Conservation (phyloP, 1,284 basidiomycete species). For the Athelia sp. region DNA sequence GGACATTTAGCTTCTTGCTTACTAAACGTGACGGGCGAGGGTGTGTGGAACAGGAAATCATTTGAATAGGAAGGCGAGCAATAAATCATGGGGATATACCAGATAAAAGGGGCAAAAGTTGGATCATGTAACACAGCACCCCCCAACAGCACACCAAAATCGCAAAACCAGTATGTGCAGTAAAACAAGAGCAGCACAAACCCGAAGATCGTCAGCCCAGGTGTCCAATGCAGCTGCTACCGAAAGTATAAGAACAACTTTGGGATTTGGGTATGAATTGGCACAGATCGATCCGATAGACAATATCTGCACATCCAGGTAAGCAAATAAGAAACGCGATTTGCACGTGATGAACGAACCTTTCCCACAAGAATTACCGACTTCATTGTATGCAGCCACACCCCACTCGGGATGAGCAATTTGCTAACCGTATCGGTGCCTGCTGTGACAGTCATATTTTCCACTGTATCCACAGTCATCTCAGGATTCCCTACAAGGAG, state of each 20-base stretch:
- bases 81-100: too few relatives aligned
- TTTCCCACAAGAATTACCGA: constrained; percentile 41
- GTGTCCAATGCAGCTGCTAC: constrained; percentile 41
- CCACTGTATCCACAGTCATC: not conserved
- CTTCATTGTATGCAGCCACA: constrained; percentile 28
- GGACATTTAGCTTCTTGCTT: too few relatives aligned
- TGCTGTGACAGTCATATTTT: constrained; percentile 1
- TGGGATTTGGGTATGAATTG: constrained; percentile 10
- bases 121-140: not conserved
- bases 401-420: constrained; percentile 9
- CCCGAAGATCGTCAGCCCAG: constrained; percentile 33
- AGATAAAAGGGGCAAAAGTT: too few relatives aligned
- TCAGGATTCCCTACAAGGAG: not conserved
- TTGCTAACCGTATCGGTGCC: constrained; percentile 3
- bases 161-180: not conserved
- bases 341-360: constrained; percentile 28
- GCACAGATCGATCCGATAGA: constrained; percentile 30
- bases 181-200: constrained; percentile 23
- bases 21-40: too few relatives aligned
- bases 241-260: constrained; percentile 20
- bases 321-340: constrained; percentile 2
- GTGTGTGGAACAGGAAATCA: too few relatives aligned
- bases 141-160: not conserved
- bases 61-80: too few relatives aligned
- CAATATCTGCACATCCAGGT: constrained; percentile 18